Evolutionary conservation across 495 filamentous ascomycete genomes (phyloP), one percentile per base, ranked within the genome.

Genomic region (Rhizodiscina lignyota): DNA sequence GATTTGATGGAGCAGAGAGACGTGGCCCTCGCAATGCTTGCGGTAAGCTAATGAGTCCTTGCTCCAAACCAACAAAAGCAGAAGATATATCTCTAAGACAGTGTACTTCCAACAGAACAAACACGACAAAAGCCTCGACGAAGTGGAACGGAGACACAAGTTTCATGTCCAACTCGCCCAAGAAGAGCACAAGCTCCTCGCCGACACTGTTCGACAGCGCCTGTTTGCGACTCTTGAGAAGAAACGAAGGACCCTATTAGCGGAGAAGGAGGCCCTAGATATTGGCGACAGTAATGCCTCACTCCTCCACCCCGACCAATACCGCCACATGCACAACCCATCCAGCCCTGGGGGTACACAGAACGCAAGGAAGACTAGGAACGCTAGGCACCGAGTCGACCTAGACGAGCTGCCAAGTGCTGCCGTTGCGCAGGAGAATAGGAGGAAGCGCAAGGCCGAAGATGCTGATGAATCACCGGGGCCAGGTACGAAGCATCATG

Each of bases 271-370:
- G 42, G 58, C 74, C 49, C 54, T 91, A 23, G 89, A 96, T 42
- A 81, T 94, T 23, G 70, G 77, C 11, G 91, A 96, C 47, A 77
- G 72, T 39, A 91, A 80, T 44, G 82, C 89, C 10, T 68, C 91
- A 4, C 73, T 94, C 21, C 69, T 93, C 4, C 83, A 96, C 47
- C 86, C 91, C 11, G 87, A 78, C 43, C 89, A 97, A 50, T 94
- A 85, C 56, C 79, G 77, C 54, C 72, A 93, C 39, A 45, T 43
- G 38, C 8, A 16, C 17, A 74, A 54, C 45, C 56, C 37, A 18
- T 61, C 78, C 12, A 85, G 80, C 51, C 82, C 85, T 8, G 80
- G 84, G 31, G 80, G 79, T 22, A 62, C 78, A 17, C 80, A 85
- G 48, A 73, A 72, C 40, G 83, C 83, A 46, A 68, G 86, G 35